Evolutionary conservation across 148 eudicot species (phyloP), one percentile per base, ranked within the genome.

Genomic region (Cornus suecica): DNA sequence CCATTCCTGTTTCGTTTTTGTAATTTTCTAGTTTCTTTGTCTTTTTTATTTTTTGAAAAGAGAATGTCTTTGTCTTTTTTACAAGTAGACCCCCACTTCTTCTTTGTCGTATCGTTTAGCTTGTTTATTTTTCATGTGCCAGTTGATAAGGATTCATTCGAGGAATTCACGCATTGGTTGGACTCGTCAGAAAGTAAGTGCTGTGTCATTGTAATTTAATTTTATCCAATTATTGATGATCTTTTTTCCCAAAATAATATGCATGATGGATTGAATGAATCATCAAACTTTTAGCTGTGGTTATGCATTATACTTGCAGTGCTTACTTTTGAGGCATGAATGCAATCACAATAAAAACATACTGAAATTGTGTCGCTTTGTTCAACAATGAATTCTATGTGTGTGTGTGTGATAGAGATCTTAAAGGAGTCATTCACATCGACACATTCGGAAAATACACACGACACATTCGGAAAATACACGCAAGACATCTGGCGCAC

Each of bases 131-230:
- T 32, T 23, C 29, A 70, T 78, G 69, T 81, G 29, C 67, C 88
- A 92, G 97, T 78, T 90, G 65, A 80, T 77, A 61, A 83, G 97
- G 82, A 89, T 92, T 69, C 97, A 92, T 80, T 85, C 86, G 64
- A 90, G 97, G 79, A 88, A 84, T 81, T 61, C 90, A 64, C 93
- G 84, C 63, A 80, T 86, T 81, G 89, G 97, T 14, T 92, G 97
- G 97, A 92, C 91, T 72, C 97, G 93, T 74, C 95, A 92, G 82
- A 92, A 92, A 85, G 97, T 92, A 79, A 79, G 87, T 60, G 58
- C 25, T 74, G 18, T 74, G 27, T 61, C 65, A 29, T 56, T 67
- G 41, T 64, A 52, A 66, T 11, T 70, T 27, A 71, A 8, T 75
- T 23, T 72, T 32, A 62, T 16, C 1, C 60, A 25, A 63, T 0